Evolutionary conservation across 495 filamentous ascomycete species (phyloP).

Genomic region (Polyplosphaeria fusca): DNA sequence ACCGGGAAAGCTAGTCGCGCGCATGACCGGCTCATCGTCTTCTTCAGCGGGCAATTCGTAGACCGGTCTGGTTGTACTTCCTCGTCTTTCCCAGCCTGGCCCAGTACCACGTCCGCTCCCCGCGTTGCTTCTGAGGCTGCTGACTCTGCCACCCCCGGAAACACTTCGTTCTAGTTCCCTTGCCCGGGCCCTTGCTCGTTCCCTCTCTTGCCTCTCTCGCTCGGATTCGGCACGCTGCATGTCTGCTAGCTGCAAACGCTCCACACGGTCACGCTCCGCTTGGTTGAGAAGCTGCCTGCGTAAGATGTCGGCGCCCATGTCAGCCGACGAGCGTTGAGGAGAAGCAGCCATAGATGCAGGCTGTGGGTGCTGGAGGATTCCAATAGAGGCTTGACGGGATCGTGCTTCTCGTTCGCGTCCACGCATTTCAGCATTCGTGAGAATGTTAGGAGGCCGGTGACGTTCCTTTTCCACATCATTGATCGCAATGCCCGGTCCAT

Average conservation of each 20-base stretch:
- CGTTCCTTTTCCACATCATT: constrained; percentile 25
- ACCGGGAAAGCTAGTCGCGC: constrained; percentile 27
- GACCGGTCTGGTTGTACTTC: constrained; percentile 8
- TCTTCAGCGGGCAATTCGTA: constrained; percentile 33
- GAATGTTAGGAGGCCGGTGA: constrained; percentile 18
- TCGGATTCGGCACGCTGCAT: constrained; percentile 15
- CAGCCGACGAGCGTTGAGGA: constrained; percentile 22
- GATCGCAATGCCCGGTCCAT: constrained; percentile 14
- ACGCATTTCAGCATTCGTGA: constrained; percentile 13
- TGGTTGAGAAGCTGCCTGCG: constrained; percentile 26
- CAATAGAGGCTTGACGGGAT: constrained; percentile 21
- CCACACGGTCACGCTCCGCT: constrained; percentile 25
- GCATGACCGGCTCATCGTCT: constrained; percentile 34
- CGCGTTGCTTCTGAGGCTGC: constrained; percentile 14
- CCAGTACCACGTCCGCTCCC: constrained; percentile 4
- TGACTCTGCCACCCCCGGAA: constrained; percentile 24
- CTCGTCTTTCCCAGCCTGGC: constrained; percentile 14
- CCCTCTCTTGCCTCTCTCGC: constrained; percentile 23
- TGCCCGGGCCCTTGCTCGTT: constrained; percentile 20
- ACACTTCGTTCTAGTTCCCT: constrained; percentile 28
- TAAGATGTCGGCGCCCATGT: constrained; percentile 31
- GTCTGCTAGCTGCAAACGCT: constrained; percentile 23
- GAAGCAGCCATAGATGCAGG: constrained; percentile 33
- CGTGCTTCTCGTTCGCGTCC: constrained; percentile 13
- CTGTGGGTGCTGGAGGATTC: constrained; percentile 28